Evolutionary conservation across 2,329 filamentous ascomycete species (phyloP).

Genomic region (Trichoderma sp.): DNA sequence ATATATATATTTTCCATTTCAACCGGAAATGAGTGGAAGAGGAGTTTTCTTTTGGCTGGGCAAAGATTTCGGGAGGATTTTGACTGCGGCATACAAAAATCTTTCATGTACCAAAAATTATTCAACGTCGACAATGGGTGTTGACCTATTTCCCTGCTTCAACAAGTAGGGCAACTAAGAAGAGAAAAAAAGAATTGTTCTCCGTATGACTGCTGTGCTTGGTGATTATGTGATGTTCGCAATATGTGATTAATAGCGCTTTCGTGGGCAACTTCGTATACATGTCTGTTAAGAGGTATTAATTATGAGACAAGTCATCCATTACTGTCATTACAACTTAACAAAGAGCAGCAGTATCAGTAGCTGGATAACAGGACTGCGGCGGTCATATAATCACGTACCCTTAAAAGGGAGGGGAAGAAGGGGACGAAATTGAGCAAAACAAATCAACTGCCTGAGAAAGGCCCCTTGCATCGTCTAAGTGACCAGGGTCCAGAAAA

Average conservation of each 20-base stretch:
- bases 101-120: conserved; percentile 10
- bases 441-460: neutral
- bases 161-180: conserved; percentile 25
- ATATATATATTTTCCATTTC: conserved; percentile 26
- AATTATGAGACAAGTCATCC: too few relatives aligned
- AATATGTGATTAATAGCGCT: neutral
- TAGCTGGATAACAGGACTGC: neutral
- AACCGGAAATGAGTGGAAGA: conserved; percentile 18
- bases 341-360: neutral
- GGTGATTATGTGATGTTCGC: neutral
- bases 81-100: conserved; percentile 16
- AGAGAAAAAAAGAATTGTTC: conserved; percentile 2
- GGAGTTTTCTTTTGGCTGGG: conserved; percentile 27
- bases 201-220: neutral
- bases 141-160: conserved; percentile 23
- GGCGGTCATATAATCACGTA: neutral
- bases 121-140: conserved; percentile 27
- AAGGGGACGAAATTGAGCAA: neutral
- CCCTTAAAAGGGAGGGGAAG: neutral
- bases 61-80: conserved; percentile 2
- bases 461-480: neutral
- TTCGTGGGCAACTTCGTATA: neutral
- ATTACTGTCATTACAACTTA: neutral
- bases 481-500: neutral
- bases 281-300: neutral